Evolutionary conservation across 176 grass and related monocot species (phyloP).

Genomic region (Thinopyrum elongatum): DNA sequence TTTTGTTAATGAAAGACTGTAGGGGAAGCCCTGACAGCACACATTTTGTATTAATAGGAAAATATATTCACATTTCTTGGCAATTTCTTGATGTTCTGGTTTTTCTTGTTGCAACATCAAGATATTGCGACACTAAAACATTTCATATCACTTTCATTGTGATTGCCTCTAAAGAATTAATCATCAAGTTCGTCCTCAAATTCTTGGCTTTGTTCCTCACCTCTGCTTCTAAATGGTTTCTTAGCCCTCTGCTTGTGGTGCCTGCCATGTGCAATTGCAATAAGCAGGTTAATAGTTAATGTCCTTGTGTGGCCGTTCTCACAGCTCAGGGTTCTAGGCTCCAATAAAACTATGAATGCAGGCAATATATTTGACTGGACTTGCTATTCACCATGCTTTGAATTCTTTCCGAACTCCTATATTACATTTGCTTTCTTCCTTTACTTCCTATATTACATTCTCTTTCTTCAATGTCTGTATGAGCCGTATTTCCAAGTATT

Average conservation of each 20-base stretch:
- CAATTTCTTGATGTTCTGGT: neutral
- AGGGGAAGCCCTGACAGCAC: neutral
- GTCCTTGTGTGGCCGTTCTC: neutral
- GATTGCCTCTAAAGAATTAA: neutral
- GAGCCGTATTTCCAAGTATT: slow-evolving; percentile 7
- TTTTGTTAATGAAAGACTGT: neutral
- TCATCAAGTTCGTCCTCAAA: neutral
- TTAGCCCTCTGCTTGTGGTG: slow-evolving; percentile 12
- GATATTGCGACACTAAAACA: neutral
- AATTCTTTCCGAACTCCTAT: slow-evolving; percentile 9
- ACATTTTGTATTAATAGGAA: neutral
- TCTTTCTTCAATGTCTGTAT: slow-evolving; percentile 4
- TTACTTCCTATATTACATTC: slow-evolving; percentile 4
- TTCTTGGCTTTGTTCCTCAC: neutral
- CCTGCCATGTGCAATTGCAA: neutral
- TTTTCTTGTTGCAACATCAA: neutral
- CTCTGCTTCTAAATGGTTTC: neutral
- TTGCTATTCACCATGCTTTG: neutral
- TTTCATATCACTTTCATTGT: slow-evolving; percentile 1
- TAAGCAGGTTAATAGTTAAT: slow-evolving; percentile 20
- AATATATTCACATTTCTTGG: neutral
- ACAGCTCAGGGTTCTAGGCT: neutral
- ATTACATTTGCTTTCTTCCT: neutral
- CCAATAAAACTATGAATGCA: slow-evolving; percentile 12
- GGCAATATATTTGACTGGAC: neutral